Percentiles rank a stretch among this genome's conserved stretches.
These are phyloP conservation scores for Ascochyta viciae-villosae DNA, from an alignment of 2,329 filamentous ascomycete genomes.

Conservation along the genomic window DNA sequence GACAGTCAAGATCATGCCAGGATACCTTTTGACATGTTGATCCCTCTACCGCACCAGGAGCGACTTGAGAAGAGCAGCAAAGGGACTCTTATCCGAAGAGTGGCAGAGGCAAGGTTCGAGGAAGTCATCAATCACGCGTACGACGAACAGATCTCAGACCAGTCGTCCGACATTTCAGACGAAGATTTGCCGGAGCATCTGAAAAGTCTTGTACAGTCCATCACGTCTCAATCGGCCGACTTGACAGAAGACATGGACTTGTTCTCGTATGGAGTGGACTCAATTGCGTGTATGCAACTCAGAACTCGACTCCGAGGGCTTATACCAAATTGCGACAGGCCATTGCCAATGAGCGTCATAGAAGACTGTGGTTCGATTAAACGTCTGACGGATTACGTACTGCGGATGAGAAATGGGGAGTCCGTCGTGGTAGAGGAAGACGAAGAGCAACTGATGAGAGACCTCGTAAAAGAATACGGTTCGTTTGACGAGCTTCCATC, in stretches of 20 bases:
- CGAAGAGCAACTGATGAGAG: constrained; percentile 53
- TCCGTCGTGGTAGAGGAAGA: constrained; percentile 41
- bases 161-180: constrained; percentile 31
- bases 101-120: constrained; percentile 60
- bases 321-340: constrained; percentile 40
- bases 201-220: constrained; percentile 24
- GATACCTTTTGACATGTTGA: constrained; percentile 59
- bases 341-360: constrained; percentile 64
- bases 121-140: constrained; percentile 59
- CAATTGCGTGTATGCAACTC: constrained; percentile 63
- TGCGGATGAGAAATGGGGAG: constrained; percentile 50
- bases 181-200: constrained; percentile 35
- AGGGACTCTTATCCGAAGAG: constrained; percentile 63
- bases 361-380: constrained; percentile 66
- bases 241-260: constrained; percentile 57
- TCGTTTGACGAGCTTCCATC: constrained; percentile 43
- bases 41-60: constrained; percentile 51
- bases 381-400: constrained; percentile 49
- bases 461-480: constrained; percentile 58
- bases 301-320: constrained; percentile 49
- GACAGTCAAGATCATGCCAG: constrained; percentile 60
- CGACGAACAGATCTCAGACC: constrained; percentile 25
- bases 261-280: constrained; percentile 67
- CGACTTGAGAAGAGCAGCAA: constrained; percentile 68
- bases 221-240: constrained; percentile 31